Percentiles rank a stretch among this genome's conserved stretches.
These are phyloP conservation scores for Beauveria brongniartii DNA, from an alignment of 2,329 filamentous ascomycete genomes.

Conservation along the genomic window DNA sequence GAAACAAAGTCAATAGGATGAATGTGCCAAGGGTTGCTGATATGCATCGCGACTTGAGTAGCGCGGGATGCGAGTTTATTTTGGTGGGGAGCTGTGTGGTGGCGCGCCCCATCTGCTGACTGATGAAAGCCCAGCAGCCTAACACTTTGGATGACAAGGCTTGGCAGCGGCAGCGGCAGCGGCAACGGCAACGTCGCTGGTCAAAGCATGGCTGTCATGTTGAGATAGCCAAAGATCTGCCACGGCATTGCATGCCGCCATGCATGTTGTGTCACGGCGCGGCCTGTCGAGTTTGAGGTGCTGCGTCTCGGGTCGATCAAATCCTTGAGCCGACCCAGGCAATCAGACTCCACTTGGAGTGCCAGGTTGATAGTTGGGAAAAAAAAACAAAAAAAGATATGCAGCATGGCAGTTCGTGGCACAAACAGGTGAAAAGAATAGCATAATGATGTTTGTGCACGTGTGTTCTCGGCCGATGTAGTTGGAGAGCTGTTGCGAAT, in stretches of 20 bases:
- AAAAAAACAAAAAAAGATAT: background rate
- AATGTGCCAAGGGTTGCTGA: background rate
- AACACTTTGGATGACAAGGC: background rate
- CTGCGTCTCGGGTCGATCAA: background rate
- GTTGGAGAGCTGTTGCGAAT: background rate
- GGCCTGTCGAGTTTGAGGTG: background rate
- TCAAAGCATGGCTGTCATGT: background rate
- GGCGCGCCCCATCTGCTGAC: conserved; percentile 4
- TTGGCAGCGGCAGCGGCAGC: background rate
- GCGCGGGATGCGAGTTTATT: conserved; percentile 12
- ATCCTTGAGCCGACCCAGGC: background rate
- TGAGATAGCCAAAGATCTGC: background rate
- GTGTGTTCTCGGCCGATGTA: background rate
- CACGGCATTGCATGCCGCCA: background rate
- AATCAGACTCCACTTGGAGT: conserved; percentile 3
- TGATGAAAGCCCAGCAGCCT: background rate
- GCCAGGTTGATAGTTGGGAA: background rate
- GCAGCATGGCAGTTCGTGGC: background rate
- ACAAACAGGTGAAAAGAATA: background rate
- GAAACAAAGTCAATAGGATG: background rate
- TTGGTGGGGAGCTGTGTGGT: conserved; percentile 11
- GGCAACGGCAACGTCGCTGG: background rate
- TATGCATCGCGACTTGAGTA: conserved; percentile 9
- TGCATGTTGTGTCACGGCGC: background rate
- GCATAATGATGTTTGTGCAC: background rate